phyloP scores from a whole-genome alignment of 352 stramenopile species.

The Phytopythium mirpurense region DNA sequence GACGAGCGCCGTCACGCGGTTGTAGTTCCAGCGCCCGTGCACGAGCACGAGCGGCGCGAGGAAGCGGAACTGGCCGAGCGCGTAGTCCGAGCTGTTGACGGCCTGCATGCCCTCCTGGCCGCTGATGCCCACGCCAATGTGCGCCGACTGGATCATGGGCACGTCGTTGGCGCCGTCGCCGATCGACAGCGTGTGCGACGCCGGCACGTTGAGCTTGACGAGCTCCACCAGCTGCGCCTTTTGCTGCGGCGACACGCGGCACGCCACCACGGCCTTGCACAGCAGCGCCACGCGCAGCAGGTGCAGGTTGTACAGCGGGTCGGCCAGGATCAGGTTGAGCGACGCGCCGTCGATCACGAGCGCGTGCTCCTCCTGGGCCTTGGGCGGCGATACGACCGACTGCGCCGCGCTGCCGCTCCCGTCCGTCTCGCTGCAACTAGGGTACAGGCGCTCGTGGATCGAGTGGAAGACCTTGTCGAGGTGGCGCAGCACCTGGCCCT shows the following conservation, averaged over 20 bases:
- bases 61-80: slow-evolving; percentile 80
- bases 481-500: slow-evolving; percentile 57
- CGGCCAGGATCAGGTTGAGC: slow-evolving; percentile 75
- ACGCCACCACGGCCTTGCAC: slow-evolving; percentile 97
- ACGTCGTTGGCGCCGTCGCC: slow-evolving; percentile 91
- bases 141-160: slow-evolving; percentile 88
- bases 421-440: slow-evolving; percentile 5
- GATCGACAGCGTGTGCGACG: slow-evolving; percentile 86
- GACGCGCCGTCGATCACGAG: slow-evolving; percentile 95
- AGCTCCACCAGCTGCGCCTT: slow-evolving; percentile 98
- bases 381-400: slow-evolving; percentile 23
- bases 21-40: slow-evolving; percentile 86
- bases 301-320: slow-evolving; percentile 69
- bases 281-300: slow-evolving; percentile 79
- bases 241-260: slow-evolving; percentile 96
- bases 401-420: slow-evolving; percentile 18
- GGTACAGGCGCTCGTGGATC: slow-evolving; percentile 29
- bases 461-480: slow-evolving; percentile 78
- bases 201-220: slow-evolving; percentile 83
- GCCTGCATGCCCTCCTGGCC: slow-evolving; percentile 98
- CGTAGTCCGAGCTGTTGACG: slow-evolving; percentile 85
- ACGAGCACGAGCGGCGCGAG: slow-evolving; percentile 67
- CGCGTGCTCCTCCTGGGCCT: slow-evolving; percentile 50
- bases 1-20: slow-evolving; percentile 84
- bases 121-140: slow-evolving; percentile 92